phyloP scores from a whole-genome alignment of 2,329 filamentous ascomycete genomes.

The Alternaria sp. region DNA sequence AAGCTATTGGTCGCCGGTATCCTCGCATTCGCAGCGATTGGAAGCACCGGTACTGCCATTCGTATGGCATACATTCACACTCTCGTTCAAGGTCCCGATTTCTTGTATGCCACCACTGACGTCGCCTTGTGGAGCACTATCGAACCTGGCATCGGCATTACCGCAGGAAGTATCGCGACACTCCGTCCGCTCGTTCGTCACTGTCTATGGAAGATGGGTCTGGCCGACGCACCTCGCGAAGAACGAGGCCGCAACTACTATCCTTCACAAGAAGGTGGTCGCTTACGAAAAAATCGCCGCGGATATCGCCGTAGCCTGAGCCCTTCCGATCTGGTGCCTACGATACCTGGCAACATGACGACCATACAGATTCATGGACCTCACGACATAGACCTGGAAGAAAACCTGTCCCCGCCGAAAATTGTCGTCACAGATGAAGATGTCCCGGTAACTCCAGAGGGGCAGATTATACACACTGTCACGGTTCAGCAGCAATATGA shows the following conservation, averaged over 20 bases:
- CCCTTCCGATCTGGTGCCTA: constrained; percentile 24
- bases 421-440: background rate
- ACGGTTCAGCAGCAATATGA: constrained; percentile 28
- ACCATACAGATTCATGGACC: constrained; percentile 20
- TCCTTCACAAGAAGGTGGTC: constrained; percentile 6
- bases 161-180: constrained; percentile 57
- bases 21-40: constrained; percentile 57
- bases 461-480: constrained; percentile 25
- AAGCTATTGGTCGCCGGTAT: constrained; percentile 62
- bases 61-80: constrained; percentile 53
- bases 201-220: constrained; percentile 27
- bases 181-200: constrained; percentile 56
- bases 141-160: constrained; percentile 49
- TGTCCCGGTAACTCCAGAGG: background rate
- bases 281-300: constrained; percentile 20
- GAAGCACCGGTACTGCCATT: constrained; percentile 59
- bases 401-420: background rate
- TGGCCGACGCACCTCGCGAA: constrained; percentile 23
- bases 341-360: constrained; percentile 10
- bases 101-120: constrained; percentile 49
- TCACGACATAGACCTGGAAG: background rate
- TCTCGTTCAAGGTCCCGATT: constrained; percentile 50
- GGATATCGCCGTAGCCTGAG: constrained; percentile 29
- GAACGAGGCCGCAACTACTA: constrained; percentile 12
- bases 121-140: constrained; percentile 50